Evolutionary conservation across 169 alveolate genomes (phyloP).

Genomic region (Plasmodium reichenowi): DNA sequence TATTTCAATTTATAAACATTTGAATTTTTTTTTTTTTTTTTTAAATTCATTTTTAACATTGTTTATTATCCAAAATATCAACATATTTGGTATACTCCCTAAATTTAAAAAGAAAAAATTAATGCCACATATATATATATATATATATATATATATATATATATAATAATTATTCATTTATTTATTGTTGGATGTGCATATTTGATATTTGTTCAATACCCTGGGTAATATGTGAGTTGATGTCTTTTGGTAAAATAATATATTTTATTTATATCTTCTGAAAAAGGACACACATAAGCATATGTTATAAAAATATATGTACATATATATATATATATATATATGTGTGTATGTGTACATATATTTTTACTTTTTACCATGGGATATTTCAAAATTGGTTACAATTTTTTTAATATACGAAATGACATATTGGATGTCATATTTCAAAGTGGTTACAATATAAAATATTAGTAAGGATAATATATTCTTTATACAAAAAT

Average conservation of each 20-base stretch:
- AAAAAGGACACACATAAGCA: background rate
- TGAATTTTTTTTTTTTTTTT: too few relatives aligned
- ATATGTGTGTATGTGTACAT: background rate
- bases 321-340: background rate
- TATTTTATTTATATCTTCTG: constrained; percentile 50
- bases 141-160: background rate
- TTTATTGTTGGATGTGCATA: background rate
- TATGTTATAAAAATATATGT: background rate
- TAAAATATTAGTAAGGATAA: constrained; percentile 41
- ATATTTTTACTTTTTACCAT: constrained; percentile 14
- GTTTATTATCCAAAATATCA: constrained; percentile 22
- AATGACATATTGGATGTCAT: constrained; percentile 31
- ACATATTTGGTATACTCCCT: constrained; percentile 51
- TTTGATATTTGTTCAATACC: constrained; percentile 12
- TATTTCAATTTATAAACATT: too few relatives aligned
- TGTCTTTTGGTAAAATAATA: constrained; percentile 67
- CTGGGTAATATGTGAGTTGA: constrained; percentile 59
- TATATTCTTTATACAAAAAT: constrained; percentile 24
- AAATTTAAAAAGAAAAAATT: background rate
- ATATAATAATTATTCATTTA: background rate
- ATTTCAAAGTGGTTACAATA: constrained; percentile 28
- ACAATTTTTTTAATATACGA: constrained; percentile 28
- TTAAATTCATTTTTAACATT: background rate
- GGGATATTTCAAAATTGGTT: constrained; percentile 20
- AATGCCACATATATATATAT: background rate